Evolutionary conservation across 257 asterid genomes (phyloP).

Genomic region (Solanum megistacrolobum): DNA sequence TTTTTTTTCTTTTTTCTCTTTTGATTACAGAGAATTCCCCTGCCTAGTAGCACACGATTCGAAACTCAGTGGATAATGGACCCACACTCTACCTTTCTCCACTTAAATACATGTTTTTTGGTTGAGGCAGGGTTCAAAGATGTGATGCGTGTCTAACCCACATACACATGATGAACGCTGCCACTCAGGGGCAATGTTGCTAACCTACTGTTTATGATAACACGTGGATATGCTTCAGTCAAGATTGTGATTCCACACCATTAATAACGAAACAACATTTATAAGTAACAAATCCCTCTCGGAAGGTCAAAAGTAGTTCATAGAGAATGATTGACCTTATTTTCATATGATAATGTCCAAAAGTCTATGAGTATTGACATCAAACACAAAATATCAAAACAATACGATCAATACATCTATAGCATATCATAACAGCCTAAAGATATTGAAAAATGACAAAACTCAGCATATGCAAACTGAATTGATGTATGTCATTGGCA

Average conservation of each 20-base stretch:
- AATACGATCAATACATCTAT: not conserved
- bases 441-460: not conserved
- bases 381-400: not conserved
- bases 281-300: not conserved
- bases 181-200: not conserved
- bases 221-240: not conserved
- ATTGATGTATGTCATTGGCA: not conserved
- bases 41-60: not conserved
- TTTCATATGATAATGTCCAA: not conserved
- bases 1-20: not conserved
- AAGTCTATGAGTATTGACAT: not conserved
- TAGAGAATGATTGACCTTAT: not conserved
- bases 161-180: not conserved
- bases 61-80: not conserved
- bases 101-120: not conserved
- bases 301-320: not conserved
- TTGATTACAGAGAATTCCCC: not conserved
- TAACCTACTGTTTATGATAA: not conserved
- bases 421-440: not conserved
- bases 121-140: not conserved
- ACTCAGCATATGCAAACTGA: not conserved
- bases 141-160: not conserved
- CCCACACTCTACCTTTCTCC: not conserved
- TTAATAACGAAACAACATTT: not conserved
- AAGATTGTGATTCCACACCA: not conserved